phyloP scores from a whole-genome alignment of 306 rosid genomes.

The Trifolium pratense region DNA sequence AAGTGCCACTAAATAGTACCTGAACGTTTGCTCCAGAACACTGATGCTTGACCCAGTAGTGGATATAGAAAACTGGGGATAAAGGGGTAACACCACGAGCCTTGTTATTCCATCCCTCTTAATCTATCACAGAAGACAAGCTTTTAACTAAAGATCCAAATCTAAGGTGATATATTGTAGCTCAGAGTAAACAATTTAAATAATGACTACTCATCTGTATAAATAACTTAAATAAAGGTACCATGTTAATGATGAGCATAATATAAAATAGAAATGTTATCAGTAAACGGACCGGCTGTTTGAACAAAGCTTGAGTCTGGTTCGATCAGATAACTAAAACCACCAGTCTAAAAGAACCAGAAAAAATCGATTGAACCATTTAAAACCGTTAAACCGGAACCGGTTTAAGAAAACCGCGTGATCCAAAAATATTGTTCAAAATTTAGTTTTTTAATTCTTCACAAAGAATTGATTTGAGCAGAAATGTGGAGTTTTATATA shows the following conservation, averaged over 20 bases:
- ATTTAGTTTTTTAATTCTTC: no score
- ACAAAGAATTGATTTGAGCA: no score
- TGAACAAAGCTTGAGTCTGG: no score
- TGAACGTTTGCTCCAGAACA: constrained; percentile 74
- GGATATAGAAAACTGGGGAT: constrained; percentile 98
- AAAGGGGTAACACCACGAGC: constrained; percentile 94
- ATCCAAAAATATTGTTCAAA: no score
- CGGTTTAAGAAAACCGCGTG: no score
- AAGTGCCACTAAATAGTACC: constrained; percentile 53
- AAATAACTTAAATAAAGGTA: constrained; percentile 23
- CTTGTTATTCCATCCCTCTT: constrained; percentile 87
- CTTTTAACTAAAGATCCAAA: constrained; percentile 33
- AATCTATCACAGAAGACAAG: constrained; percentile 61
- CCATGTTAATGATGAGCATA: constrained; percentile 13
- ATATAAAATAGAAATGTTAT: neutral
- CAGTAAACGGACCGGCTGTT: no score
- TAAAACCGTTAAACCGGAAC: no score
- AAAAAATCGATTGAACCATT: no score
- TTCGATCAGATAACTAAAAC: no score
- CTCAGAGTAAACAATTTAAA: constrained; percentile 16
- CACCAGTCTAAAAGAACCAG: no score
- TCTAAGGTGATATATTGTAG: constrained; percentile 33
- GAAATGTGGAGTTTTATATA: no score
- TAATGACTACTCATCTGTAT: constrained; percentile 15
- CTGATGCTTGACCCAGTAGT: constrained; percentile 99